Evolutionary conservation across 352 stramenopile genomes (phyloP).

Genomic region (Phytopythium montanum): DNA sequence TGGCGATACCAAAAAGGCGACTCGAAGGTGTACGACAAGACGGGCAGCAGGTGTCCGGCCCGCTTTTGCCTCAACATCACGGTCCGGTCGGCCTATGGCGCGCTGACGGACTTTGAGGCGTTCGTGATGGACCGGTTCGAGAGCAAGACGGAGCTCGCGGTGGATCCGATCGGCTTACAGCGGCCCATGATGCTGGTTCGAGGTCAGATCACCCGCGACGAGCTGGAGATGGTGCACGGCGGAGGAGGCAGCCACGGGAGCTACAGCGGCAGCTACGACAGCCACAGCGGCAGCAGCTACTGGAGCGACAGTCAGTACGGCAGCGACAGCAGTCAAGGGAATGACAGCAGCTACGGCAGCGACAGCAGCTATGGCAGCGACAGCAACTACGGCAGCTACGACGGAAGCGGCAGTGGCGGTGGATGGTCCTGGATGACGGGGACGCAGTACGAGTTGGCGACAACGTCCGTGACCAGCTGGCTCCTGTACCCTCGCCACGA

Average conservation of each 20-base stretch:
- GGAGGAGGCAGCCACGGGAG: not conserved
- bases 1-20: not conserved
- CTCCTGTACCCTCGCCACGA: conserved; percentile 21
- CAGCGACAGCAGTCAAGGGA: not conserved
- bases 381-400: not conserved
- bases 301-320: not conserved
- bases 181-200: not conserved
- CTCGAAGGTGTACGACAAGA: not conserved
- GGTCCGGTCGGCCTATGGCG: conserved; percentile 30
- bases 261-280: not conserved
- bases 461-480: conserved; percentile 25
- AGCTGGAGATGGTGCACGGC: not conserved
- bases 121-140: conserved; percentile 38
- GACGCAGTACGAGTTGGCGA: not conserved
- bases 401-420: not conserved
- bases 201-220: not conserved
- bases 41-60: not conserved
- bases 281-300: not conserved
- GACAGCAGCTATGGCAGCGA: not conserved
- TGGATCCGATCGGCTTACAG: not conserved
- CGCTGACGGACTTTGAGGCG: conserved; percentile 29
- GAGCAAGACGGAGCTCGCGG: conserved; percentile 12
- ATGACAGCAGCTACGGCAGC: not conserved
- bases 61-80: conserved; percentile 24
- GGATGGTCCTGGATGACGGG: not conserved